Evolutionary conservation across 2,329 filamentous ascomycete species (phyloP).

Genomic region (Sordariomycetes sp.): DNA sequence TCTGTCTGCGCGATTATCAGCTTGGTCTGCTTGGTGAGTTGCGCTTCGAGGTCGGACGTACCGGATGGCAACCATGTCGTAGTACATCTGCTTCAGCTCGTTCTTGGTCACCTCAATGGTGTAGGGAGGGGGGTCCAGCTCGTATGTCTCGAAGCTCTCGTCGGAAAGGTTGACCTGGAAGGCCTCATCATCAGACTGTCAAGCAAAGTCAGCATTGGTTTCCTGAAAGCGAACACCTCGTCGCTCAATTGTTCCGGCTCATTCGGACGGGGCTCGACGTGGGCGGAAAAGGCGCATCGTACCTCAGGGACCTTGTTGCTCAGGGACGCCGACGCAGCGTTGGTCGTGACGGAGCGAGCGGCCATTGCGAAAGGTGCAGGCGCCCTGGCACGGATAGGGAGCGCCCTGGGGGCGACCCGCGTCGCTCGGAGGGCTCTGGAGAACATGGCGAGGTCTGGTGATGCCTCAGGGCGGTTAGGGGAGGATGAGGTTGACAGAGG

Average conservation of each 20-base stretch:
- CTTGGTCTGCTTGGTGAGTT: neutral
- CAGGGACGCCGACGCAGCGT: slow-evolving; percentile 85
- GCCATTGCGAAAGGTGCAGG: slow-evolving; percentile 35
- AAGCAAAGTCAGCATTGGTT: slow-evolving; percentile 9
- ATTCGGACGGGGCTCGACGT: neutral
- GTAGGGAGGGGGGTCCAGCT: slow-evolving; percentile 93
- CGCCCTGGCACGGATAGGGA: slow-evolving; percentile 43
- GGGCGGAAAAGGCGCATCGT: slow-evolving; percentile 2
- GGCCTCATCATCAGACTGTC: slow-evolving; percentile 85
- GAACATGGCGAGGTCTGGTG: slow-evolving; percentile 47
- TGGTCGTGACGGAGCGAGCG: slow-evolving; percentile 79
- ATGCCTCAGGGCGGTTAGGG: slow-evolving; percentile 22
- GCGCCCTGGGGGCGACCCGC: slow-evolving; percentile 35
- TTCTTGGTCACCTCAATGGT: slow-evolving; percentile 91
- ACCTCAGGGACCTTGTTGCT: slow-evolving; percentile 44
- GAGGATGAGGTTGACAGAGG: slow-evolving; percentile 17
- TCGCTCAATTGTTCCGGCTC: neutral
- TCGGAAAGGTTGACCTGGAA: slow-evolving; percentile 91
- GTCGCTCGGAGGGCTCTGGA: slow-evolving; percentile 58
- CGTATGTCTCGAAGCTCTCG: slow-evolving; percentile 99
- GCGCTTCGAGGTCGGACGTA: slow-evolving; percentile 36
- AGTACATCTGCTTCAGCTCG: slow-evolving; percentile 98
- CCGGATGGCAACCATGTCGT: slow-evolving; percentile 92
- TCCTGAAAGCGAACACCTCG: neutral
- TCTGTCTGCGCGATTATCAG: slow-evolving; percentile 58